phyloP scores from a whole-genome alignment of 2,329 filamentous ascomycete species.

The Phoma sp. region DNA sequence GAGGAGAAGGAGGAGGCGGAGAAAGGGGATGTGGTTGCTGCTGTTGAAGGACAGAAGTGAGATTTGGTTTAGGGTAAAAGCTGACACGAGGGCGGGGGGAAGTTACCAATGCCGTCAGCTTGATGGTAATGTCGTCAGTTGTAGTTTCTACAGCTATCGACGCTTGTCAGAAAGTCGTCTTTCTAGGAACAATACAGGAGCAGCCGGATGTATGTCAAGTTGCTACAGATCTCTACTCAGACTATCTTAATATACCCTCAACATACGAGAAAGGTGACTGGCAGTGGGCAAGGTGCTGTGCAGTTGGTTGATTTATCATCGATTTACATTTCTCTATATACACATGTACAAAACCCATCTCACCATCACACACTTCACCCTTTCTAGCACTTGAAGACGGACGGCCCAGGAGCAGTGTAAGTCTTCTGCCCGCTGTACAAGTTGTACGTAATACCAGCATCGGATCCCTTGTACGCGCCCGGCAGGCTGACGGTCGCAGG shows the following conservation, averaged over 20 bases:
- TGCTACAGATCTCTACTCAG: too few species aligned
- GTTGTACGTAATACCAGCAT: constrained; percentile 42
- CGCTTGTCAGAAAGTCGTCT: too few species aligned
- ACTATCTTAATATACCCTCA: too few species aligned
- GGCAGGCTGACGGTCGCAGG: constrained; percentile 36
- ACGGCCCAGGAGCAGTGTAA: constrained; percentile 58
- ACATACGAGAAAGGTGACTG: too few species aligned
- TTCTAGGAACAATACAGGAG: too few species aligned
- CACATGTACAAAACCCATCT: neutral
- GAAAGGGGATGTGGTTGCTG: neutral
- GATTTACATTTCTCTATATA: neutral
- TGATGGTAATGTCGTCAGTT: too few species aligned
- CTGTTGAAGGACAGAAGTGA: neutral
- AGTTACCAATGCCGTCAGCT: too few species aligned
- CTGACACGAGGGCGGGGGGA: too few species aligned
- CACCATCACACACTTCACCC: neutral
- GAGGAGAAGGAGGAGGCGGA: constrained; percentile 53
- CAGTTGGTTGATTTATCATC: neutral
- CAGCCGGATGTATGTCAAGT: too few species aligned
- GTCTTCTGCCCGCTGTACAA: constrained; percentile 39
- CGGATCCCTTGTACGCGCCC: constrained; percentile 41
- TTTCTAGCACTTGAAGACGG: constrained; percentile 56
- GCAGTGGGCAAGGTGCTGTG: too few species aligned
- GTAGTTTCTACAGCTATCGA: too few species aligned
- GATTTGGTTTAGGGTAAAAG: neutral